These are phyloP conservation scores for Pichia sp. DNA, from an alignment of 1,139 yeast species.

Conservation along the genomic window DNA sequence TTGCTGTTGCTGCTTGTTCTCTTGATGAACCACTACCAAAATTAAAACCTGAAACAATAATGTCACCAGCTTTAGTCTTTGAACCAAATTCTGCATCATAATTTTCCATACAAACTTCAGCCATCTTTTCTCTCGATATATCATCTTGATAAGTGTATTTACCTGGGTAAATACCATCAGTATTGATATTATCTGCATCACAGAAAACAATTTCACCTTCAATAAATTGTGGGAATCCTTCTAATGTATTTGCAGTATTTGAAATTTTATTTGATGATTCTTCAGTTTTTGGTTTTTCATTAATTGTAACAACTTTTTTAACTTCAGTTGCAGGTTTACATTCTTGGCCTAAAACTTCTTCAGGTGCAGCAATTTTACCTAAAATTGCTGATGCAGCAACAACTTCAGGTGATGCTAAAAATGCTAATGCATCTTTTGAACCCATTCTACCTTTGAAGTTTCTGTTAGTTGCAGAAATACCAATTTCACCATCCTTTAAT, in stretches of 20 bases:
- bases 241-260: constrained; percentile 37
- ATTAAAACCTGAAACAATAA: constrained; percentile 85
- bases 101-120: constrained; percentile 98
- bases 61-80: constrained; percentile 83
- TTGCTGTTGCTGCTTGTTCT: constrained; percentile 98
- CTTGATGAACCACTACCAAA: constrained; percentile 99
- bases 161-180: constrained; percentile 98
- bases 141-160: constrained; percentile 98
- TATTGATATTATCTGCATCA: constrained; percentile 95
- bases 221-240: constrained; percentile 84
- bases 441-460: constrained; percentile 99
- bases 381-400: constrained; percentile 96
- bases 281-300: constrained; percentile 29
- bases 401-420: constrained; percentile 94
- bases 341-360: constrained; percentile 60
- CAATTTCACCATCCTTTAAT: constrained; percentile 91
- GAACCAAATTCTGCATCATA: constrained; percentile 81
- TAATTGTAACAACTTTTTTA: constrained; percentile 39
- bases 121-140: constrained; percentile 90
- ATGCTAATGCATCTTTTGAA: constrained; percentile 90
- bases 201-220: constrained; percentile 90
- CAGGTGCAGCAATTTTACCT: constrained; percentile 92
- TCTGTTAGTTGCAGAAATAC: constrained; percentile 96
- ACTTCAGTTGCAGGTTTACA: constrained; percentile 45
- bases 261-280: constrained; percentile 47